Conservation (phyloP, 352 stramenopile species). For the Phytopythium litorale region DNA sequence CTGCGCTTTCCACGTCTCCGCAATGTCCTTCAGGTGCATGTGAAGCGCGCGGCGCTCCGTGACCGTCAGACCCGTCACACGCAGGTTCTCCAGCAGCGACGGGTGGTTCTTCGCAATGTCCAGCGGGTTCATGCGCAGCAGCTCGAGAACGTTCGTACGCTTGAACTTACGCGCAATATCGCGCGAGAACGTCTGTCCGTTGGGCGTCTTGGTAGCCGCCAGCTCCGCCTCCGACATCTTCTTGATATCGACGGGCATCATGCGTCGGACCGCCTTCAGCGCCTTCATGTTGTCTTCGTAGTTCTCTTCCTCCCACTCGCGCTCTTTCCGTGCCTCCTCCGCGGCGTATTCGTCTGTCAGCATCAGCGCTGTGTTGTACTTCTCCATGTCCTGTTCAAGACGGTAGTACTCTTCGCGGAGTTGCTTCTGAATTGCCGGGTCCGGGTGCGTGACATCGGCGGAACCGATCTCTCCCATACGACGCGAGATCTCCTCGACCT, state of each 20-base stretch:
- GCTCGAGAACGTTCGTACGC: slow-evolving; percentile 89
- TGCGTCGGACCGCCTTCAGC: slow-evolving; percentile 85
- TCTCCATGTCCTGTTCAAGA: slow-evolving; percentile 93
- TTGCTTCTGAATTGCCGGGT: slow-evolving; percentile 73
- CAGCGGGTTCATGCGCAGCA: slow-evolving; percentile 82
- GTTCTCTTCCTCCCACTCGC: slow-evolving; percentile 91
- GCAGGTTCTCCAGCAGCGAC: slow-evolving; percentile 87
- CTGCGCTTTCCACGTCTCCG: slow-evolving; percentile 83
- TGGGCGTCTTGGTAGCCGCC: slow-evolving; percentile 57
- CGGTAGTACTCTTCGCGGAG: slow-evolving; percentile 92
- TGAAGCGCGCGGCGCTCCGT: slow-evolving; percentile 89
- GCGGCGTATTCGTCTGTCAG: slow-evolving; percentile 91
- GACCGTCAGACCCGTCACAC: slow-evolving; percentile 88
- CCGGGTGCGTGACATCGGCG: slow-evolving; percentile 85
- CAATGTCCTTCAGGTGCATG: slow-evolving; percentile 82
- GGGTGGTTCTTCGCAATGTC: slow-evolving; percentile 89
- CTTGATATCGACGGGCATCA: slow-evolving; percentile 92
- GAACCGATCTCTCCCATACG: slow-evolving; percentile 92
- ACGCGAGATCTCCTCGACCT: slow-evolving; percentile 88
- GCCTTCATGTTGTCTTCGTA: slow-evolving; percentile 82
- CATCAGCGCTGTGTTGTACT: slow-evolving; percentile 91
- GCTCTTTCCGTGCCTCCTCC: slow-evolving; percentile 88
- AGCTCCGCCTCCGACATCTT: slow-evolving; percentile 88
- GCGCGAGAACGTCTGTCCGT: slow-evolving; percentile 70
- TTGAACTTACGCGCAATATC: slow-evolving; percentile 90